Evolutionary conservation across 208 protist genomes (phyloP).

Genomic region (Crithidia expoeki): DNA sequence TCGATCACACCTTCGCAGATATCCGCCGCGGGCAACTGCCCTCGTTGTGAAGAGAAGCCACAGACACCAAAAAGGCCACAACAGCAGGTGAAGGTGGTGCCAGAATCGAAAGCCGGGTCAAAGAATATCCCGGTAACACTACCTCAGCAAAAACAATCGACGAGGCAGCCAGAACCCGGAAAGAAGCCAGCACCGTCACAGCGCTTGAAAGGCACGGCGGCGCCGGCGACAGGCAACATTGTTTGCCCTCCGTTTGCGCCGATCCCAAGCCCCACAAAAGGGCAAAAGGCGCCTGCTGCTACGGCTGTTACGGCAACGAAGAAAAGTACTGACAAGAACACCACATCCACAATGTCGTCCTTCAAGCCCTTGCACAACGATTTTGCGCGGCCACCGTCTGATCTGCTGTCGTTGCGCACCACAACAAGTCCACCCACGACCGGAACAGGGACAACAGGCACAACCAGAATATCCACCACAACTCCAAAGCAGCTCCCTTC

Average conservation of each 20-base stretch:
- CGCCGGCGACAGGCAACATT: background rate
- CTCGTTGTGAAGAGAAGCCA: background rate
- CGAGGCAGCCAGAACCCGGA: no score
- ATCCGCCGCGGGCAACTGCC: background rate
- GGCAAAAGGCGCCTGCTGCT: background rate
- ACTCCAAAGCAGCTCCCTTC: background rate
- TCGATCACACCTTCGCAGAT: conserved; percentile 1
- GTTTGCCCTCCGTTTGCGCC: background rate
- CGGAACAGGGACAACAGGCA: background rate
- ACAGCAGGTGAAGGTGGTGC: background rate
- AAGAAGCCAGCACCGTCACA: no score
- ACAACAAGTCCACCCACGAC: background rate
- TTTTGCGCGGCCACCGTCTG: background rate
- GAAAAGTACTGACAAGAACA: background rate
- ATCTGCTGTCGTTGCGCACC: conserved; percentile 13
- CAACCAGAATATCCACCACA: background rate
- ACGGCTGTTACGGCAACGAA: no score
- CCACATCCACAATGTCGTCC: background rate
- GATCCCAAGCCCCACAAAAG: background rate
- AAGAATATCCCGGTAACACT: background rate
- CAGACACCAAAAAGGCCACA: background rate
- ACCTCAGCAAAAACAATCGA: no score
- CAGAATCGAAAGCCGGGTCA: background rate
- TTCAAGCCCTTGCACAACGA: conserved; percentile 8
- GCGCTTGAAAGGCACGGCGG: background rate